Conservation (phyloP, 2,329 filamentous ascomycete genomes). For the Hypoxylon sp. region DNA sequence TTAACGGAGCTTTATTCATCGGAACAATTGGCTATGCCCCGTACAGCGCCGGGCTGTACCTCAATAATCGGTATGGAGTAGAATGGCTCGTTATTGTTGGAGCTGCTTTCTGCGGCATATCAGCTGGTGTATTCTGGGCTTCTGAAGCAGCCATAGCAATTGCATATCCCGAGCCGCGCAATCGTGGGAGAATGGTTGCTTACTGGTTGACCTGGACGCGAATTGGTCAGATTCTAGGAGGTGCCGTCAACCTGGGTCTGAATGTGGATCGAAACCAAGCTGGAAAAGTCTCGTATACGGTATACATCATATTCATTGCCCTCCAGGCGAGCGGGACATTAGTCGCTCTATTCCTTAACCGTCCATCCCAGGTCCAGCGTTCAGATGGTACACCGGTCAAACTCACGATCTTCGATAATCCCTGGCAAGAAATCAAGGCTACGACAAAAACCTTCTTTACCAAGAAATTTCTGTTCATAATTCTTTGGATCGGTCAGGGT, state of each 20-base stretch:
- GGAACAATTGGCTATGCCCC: slow-evolving; percentile 81
- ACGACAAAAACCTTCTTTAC: slow-evolving; percentile 72
- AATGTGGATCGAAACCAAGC: slow-evolving; percentile 70
- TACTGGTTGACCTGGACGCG: slow-evolving; percentile 76
- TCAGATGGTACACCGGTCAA: slow-evolving; percentile 75
- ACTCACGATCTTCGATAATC: slow-evolving; percentile 69
- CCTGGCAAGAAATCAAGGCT: slow-evolving; percentile 71
- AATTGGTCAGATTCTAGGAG: slow-evolving; percentile 77
- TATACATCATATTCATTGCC: slow-evolving; percentile 79
- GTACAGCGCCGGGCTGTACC: slow-evolving; percentile 79
- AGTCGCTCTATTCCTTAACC: slow-evolving; percentile 74
- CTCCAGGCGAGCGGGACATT: slow-evolving; percentile 76
- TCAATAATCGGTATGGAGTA: slow-evolving; percentile 77
- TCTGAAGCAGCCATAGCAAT: slow-evolving; percentile 81
- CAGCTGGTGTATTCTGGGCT: slow-evolving; percentile 82
- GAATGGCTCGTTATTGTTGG: slow-evolving; percentile 79
- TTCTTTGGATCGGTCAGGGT: slow-evolving; percentile 78
- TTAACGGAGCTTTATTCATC: slow-evolving; percentile 78
- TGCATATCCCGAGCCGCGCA: slow-evolving; percentile 78
- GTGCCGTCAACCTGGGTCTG: slow-evolving; percentile 78
- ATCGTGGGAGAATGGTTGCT: slow-evolving; percentile 74
- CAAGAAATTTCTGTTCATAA: slow-evolving; percentile 73
- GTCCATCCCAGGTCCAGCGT: slow-evolving; percentile 73
- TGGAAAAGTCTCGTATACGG: slow-evolving; percentile 77
- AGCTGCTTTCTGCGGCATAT: slow-evolving; percentile 77